Evolutionary conservation across 495 filamentous ascomycete species (phyloP).

Genomic region (Rostrohypoxylon terebratum): DNA sequence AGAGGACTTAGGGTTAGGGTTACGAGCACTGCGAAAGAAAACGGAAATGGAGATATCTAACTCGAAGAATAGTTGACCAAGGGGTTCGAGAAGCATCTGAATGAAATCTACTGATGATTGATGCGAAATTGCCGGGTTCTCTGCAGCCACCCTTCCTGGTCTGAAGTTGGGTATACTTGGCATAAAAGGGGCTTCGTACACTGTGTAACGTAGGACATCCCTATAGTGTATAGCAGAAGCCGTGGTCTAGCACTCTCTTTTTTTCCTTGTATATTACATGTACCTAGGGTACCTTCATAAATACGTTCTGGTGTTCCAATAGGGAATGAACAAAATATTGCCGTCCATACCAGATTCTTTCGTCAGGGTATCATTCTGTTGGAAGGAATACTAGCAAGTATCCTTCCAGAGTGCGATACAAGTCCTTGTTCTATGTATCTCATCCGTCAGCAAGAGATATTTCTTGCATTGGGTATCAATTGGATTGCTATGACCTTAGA

Average conservation of each 20-base stretch:
- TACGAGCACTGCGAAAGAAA: not conserved
- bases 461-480: too few species aligned
- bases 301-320: too few species aligned
- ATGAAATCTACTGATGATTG: not conserved
- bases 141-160: too few species aligned
- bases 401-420: too few species aligned
- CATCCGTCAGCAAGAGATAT: too few species aligned
- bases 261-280: not conserved
- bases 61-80: not conserved
- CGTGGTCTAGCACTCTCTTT: not conserved
- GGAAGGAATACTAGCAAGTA: too few species aligned
- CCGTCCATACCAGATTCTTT: too few species aligned
- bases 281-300: too few species aligned
- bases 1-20: conserved; percentile 32
- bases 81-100: not conserved
- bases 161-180: too few species aligned
- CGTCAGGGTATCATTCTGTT: too few species aligned
- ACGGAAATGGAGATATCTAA: not conserved
- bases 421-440: too few species aligned
- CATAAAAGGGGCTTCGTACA: not conserved
- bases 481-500: too few species aligned
- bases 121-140: not conserved
- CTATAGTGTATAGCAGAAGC: not conserved
- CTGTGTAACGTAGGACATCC: not conserved
- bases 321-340: not conserved